Base-by-base conservation (phyloP, 495 filamentous ascomycete species). In the Daldinia vernicosa region DNA sequence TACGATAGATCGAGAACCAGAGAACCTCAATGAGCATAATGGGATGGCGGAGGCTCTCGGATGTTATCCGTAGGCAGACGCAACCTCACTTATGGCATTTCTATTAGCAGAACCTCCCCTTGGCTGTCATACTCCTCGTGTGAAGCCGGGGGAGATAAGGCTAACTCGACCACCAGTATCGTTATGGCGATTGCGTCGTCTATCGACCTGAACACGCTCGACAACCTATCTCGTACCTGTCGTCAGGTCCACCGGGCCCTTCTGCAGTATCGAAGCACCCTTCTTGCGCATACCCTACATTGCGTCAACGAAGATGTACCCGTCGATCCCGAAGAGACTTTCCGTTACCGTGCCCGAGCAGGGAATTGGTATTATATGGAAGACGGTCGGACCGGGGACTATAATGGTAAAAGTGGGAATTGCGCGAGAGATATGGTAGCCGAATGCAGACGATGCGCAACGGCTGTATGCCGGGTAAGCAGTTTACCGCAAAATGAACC, bases 351-450 rank as follows among this genome's bases (percentile, higher is more conserved):
- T 32, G 83, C 84, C 40, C 79, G 83, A 30, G 84, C 84, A 4
- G 75, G 76, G 45, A 83, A 85, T 74, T 84, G 82, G 83, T 83
- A 80, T 62, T 86, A 85, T 59, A 83, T 85, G 78, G 79, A 83
- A 55, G 77, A 81, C 45, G 77, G 73, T 56, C 74, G 75, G 35
- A 69, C 69, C 24, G 70, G 72, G 19, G 63, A 67, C 14, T 77
- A 76, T 60, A 86, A 81, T 57, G 90, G 91, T 47, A 93, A 91
- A 77, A 80, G 91, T 22, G 87, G 90, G 12, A 84, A 84, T 67
- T 97, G 94, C 74, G 94, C 94, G 39, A 83, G 92, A 33, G 94
- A 97, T 77, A 85, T 95, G 88, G 94, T 97, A 4, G 86, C 81
- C 15, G 91, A 90, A 69, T 97, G 94, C 79, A 88, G 92, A 24